Conservation (phyloP, 371 early-diverging fungal genomes). For the Phascolomyces articulosus region DNA sequence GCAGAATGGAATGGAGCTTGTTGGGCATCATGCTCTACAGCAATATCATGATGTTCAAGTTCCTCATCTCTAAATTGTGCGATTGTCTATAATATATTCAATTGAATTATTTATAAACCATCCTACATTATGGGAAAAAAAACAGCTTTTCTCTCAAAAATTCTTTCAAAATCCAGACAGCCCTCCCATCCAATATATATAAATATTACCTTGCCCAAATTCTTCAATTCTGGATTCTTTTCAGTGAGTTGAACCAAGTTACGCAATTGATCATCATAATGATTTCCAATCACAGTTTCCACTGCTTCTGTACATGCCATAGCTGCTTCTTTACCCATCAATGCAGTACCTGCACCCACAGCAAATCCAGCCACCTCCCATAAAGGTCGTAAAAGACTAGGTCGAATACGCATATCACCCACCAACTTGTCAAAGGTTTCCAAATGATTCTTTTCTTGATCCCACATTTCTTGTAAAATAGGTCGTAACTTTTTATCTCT, state of each 20-base stretch:
- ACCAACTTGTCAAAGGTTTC: slow-evolving; percentile 78
- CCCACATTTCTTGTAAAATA: slow-evolving; percentile 92
- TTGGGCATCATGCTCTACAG: slow-evolving; percentile 88
- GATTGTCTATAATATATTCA: slow-evolving; percentile 42
- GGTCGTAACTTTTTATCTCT: slow-evolving; percentile 71
- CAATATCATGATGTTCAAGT: slow-evolving; percentile 92
- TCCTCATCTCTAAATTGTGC: slow-evolving; percentile 94
- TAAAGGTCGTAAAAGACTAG: slow-evolving; percentile 83
- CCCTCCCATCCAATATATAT: no score
- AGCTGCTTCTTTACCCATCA: slow-evolving; percentile 92
- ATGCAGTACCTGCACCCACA: slow-evolving; percentile 86
- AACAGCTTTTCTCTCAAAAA: no score
- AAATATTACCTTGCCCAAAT: slow-evolving; percentile 63
- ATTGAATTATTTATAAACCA: no score
- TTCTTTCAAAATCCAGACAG: no score
- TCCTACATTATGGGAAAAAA: no score
- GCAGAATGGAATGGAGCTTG: slow-evolving; percentile 77
- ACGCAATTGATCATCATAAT: slow-evolving; percentile 93
- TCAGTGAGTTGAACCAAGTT: slow-evolving; percentile 67
- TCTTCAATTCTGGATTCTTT: slow-evolving; percentile 48
- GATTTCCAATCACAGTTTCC: slow-evolving; percentile 95
- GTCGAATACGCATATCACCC: slow-evolving; percentile 79
- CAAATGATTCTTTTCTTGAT: slow-evolving; percentile 90
- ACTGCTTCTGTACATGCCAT: slow-evolving; percentile 99
- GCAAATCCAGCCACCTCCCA: slow-evolving; percentile 90